Percentiles rank a stretch among this genome's conserved stretches.
Evolutionary conservation across 371 early-diverging fungal species (phyloP).

Genomic region (Mortierella sp.): DNA sequence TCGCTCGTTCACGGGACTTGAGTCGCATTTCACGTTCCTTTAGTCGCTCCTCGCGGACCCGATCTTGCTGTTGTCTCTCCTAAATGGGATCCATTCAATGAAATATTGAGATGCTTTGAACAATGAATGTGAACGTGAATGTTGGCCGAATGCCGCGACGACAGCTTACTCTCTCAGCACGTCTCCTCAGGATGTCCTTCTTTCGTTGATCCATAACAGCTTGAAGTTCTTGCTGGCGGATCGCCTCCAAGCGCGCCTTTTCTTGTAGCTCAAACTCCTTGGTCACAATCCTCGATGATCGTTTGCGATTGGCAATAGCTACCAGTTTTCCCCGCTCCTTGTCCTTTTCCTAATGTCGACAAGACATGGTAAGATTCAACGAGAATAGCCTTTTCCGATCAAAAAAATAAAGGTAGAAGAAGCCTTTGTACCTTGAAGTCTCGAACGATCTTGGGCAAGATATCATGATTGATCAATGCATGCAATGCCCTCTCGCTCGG

Average conservation of each 20-base stretch:
- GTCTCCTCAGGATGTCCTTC: constrained; percentile 49
- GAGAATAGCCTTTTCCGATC: too few species aligned
- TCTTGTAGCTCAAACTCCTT: constrained; percentile 64
- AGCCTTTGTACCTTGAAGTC: constrained; percentile 52
- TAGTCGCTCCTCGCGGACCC: constrained; percentile 32
- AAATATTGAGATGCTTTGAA: neutral
- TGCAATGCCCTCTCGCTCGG: constrained; percentile 69
- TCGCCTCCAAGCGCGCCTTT: constrained; percentile 50
- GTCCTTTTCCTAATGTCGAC: constrained; percentile 58
- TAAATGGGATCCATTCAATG: too few species aligned
- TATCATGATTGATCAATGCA: constrained; percentile 61
- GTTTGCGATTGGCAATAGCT: constrained; percentile 68
- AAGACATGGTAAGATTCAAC: neutral
- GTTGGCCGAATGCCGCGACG: neutral
- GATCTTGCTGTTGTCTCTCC: constrained; percentile 37
- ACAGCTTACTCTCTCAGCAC: constrained; percentile 48
- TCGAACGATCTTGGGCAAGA: constrained; percentile 68
- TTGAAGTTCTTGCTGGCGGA: constrained; percentile 56
- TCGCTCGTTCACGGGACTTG: constrained; percentile 61
- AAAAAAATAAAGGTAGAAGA: too few species aligned
- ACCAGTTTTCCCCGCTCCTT: constrained; percentile 61
- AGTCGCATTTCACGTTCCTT: constrained; percentile 63
- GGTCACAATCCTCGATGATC: constrained; percentile 74
- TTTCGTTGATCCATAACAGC: constrained; percentile 52
- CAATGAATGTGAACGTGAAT: neutral